Conservation (phyloP, 257 asterid species). For the Eucommia ulmoides region DNA sequence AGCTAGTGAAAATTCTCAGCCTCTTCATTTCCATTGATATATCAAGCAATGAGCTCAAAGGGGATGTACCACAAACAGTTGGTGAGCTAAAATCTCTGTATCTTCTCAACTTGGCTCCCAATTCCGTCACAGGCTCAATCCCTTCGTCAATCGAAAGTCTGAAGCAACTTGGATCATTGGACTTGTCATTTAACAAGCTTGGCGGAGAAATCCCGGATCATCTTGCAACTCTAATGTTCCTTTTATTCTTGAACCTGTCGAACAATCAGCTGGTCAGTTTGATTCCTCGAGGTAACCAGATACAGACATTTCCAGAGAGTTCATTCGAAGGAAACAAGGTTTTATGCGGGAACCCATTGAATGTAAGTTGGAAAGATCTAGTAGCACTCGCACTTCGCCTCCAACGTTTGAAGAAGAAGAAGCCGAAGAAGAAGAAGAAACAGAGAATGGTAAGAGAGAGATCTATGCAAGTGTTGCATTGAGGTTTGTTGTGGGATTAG, state of each 20-base stretch:
- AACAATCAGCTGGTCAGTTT: conserved; percentile 19
- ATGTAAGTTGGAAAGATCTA: conserved; percentile 3
- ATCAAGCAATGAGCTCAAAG: conserved; percentile 35
- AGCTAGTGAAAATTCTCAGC: conserved; percentile 15
- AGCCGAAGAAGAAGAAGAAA: neutral
- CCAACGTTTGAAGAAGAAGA: too few relatives aligned
- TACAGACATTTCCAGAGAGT: conserved; percentile 16
- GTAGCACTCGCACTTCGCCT: neutral
- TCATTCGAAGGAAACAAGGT: conserved; percentile 22
- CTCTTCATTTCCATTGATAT: conserved; percentile 32
- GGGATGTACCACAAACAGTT: conserved; percentile 25
- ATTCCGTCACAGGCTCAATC: conserved; percentile 20
- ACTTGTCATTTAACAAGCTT: conserved; percentile 27
- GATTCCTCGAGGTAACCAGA: conserved; percentile 26
- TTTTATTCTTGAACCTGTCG: conserved; percentile 26
- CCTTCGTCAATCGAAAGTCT: conserved; percentile 22
- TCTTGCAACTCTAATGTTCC: conserved; percentile 19
- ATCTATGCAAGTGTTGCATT: conserved; percentile 10
- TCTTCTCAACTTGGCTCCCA: conserved; percentile 31
- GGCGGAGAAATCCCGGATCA: conserved; percentile 20
- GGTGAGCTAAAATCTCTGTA: conserved; percentile 24
- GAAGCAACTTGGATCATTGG: conserved; percentile 24
- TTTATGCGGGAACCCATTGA: conserved; percentile 18
- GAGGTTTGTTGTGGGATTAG: conserved; percentile 14
- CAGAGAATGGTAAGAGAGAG: neutral